A percentile compares a stretch with the other conserved stretches of the same genome.
These are phyloP conservation scores for Exsudoporus floridanus DNA, from an alignment of 1,284 basidiomycete genomes.

Conservation along the genomic window DNA sequence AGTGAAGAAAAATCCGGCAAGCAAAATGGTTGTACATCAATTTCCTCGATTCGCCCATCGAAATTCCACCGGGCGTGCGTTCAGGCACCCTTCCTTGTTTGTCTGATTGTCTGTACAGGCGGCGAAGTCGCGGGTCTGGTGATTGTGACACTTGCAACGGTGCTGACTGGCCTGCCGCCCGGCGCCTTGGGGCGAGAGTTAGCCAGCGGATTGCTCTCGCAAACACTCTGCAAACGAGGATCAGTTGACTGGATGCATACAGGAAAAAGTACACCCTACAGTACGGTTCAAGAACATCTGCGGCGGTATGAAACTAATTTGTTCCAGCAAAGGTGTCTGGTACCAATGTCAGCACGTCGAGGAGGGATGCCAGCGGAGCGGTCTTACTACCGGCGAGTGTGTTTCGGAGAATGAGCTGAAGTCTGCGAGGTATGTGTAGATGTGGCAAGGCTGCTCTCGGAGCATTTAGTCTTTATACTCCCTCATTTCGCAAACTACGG, in stretches of 20 bases:
- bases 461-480: conserved; percentile 11
- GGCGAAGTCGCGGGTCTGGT: conserved; percentile 5
- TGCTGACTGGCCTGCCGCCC: conserved; percentile 12
- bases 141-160: conserved; percentile 4
- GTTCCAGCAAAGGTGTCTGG: neutral
- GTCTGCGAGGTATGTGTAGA: neutral
- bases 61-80: too few species aligned
- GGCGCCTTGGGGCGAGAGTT: neutral
- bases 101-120: conserved; percentile 5
- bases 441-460: neutral
- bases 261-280: conserved; percentile 1
- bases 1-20: neutral
- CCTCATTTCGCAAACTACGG: neutral
- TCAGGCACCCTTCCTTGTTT: neutral
- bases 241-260: conserved; percentile 3
- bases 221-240: conserved; percentile 3
- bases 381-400: conserved; percentile 1
- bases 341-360: neutral
- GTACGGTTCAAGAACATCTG: conserved; percentile 3
- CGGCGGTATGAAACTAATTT: neutral
- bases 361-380: neutral
- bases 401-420: neutral
- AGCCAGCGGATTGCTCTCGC: neutral
- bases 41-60: too few species aligned
- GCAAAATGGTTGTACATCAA: neutral